These are phyloP conservation scores for Dictyophora rubrovolvata DNA, from an alignment of 768 basidiomycete species.

Conservation along the genomic window DNA sequence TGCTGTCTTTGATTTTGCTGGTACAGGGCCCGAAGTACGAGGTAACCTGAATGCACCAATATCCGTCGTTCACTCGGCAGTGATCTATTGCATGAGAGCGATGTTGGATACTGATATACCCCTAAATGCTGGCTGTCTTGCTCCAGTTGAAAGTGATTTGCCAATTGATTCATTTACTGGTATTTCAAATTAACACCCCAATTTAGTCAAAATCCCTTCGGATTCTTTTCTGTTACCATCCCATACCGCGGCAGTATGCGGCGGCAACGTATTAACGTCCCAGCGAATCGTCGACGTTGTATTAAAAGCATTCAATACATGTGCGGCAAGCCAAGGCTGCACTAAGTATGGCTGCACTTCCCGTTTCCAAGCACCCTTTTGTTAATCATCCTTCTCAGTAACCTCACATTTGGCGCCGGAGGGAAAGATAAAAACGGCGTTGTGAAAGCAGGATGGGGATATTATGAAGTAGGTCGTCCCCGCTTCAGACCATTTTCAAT, in stretches of 20 bases:
- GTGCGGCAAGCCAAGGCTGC: slow-evolving; percentile 88
- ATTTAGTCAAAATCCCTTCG: slow-evolving; percentile 65
- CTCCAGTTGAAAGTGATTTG: slow-evolving; percentile 63
- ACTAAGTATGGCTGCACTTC: slow-evolving; percentile 54
- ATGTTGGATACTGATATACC: slow-evolving; percentile 86
- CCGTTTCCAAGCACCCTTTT: slow-evolving; percentile 4
- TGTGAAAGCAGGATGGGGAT: slow-evolving; percentile 77
- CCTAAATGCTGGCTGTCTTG: slow-evolving; percentile 87
- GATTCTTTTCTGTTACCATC: slow-evolving; percentile 74
- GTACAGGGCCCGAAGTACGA: slow-evolving; percentile 74
- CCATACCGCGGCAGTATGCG: slow-evolving; percentile 82
- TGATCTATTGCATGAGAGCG: slow-evolving; percentile 81
- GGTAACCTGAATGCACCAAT: slow-evolving; percentile 81
- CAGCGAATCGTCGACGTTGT: slow-evolving; percentile 95
- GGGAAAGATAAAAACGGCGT: slow-evolving; percentile 79
- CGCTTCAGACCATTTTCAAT: background rate
- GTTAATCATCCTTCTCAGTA: slow-evolving; percentile 32
- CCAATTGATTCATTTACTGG: background rate
- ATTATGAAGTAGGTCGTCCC: slow-evolving; percentile 52
- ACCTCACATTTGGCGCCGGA: slow-evolving; percentile 81
- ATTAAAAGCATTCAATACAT: slow-evolving; percentile 83
- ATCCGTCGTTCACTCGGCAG: slow-evolving; percentile 77
- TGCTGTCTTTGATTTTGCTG: slow-evolving; percentile 77
- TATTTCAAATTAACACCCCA: background rate
- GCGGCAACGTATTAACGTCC: slow-evolving; percentile 84